Evolutionary conservation across 805 yeast species (phyloP), one percentile per base, ranked within the genome.

Genomic region (Komagataella pastoris): DNA sequence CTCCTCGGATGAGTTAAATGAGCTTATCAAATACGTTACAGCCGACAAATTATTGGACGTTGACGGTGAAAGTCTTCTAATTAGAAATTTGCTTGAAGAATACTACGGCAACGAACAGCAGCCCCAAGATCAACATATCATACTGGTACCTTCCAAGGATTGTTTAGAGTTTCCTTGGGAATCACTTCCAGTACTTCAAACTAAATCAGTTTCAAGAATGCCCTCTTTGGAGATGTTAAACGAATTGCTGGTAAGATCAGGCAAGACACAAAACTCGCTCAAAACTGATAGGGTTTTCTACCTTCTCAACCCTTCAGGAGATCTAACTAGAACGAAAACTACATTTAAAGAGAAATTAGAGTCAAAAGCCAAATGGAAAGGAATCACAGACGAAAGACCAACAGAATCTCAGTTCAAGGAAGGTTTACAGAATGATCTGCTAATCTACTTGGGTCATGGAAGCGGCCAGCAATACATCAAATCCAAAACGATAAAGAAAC

Each of bases 121-220:
- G 24, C 14, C 46, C 7, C 46, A 14, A 7, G 23, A 7, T 8
- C 66, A 71, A 6, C 97, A 90, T 62, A 68, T 83, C 0, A 80
- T 91, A 1, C 66, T 93, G 49, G 69, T 93, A 3, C 77, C 88
- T 3, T 83, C 90, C 23, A 74, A 81, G 49, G 66, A 68, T 6
- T 82, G 95, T 56, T 76, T 77, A n/a, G 61, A 64, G 17, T 70
- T 93, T 36, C 99, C 99, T 0, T 93, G 98, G 98, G 99, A 93
- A 60, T 81, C 88, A 1, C 61, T 90, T 36, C 74, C 80, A 0
- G 72, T 74, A 47, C 62, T 90, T 52, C 64, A 77, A 50, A 60
- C 61, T 0, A 68, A 65, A 48, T 80, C 95, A 0, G 75, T 85
- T 0, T 77, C 95, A 0, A 70, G 98, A 56, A 75, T 89, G 64